phyloP scores from a whole-genome alignment of 2,329 filamentous ascomycete species.

The Cytospora schulzeri region DNA sequence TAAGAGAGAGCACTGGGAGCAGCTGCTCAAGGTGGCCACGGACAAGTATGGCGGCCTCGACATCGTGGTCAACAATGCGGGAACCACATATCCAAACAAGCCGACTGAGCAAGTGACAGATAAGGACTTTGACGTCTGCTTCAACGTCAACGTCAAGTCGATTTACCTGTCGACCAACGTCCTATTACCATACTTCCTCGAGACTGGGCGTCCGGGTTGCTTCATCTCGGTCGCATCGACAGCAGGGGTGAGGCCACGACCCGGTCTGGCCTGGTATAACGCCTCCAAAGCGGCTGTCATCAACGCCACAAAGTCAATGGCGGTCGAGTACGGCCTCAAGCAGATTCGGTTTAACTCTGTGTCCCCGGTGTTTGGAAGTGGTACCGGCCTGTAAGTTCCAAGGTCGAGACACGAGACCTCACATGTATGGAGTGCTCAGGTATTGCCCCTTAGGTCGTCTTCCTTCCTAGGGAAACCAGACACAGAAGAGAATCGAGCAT shows the following conservation, averaged over 20 bases:
- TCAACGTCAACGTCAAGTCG: slow-evolving; percentile 70
- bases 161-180: slow-evolving; percentile 63
- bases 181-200: slow-evolving; percentile 62
- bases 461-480: slow-evolving; percentile 62
- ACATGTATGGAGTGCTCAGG: too few relatives aligned
- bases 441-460: background rate
- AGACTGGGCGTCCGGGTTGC: slow-evolving; percentile 56
- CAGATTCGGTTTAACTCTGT: slow-evolving; percentile 75
- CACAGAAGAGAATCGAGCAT: slow-evolving; percentile 61
- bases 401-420: too few relatives aligned
- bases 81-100: slow-evolving; percentile 61
- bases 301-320: slow-evolving; percentile 61
- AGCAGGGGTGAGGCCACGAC: slow-evolving; percentile 61
- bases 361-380: slow-evolving; percentile 64
- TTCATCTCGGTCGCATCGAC: slow-evolving; percentile 70
- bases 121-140: slow-evolving; percentile 66
- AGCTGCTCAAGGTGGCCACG: slow-evolving; percentile 47
- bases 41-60: slow-evolving; percentile 55
- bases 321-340: slow-evolving; percentile 71
- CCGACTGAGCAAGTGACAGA: slow-evolving; percentile 66
- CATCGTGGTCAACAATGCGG: slow-evolving; percentile 64
- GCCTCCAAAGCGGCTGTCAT: slow-evolving; percentile 67
- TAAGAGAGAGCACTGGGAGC: slow-evolving; percentile 54
- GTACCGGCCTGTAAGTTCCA: slow-evolving; percentile 57
- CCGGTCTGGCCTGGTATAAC: slow-evolving; percentile 70